phyloP scores from a whole-genome alignment of 2,329 filamentous ascomycete genomes.

The Colletotrichum endophyticum region DNA sequence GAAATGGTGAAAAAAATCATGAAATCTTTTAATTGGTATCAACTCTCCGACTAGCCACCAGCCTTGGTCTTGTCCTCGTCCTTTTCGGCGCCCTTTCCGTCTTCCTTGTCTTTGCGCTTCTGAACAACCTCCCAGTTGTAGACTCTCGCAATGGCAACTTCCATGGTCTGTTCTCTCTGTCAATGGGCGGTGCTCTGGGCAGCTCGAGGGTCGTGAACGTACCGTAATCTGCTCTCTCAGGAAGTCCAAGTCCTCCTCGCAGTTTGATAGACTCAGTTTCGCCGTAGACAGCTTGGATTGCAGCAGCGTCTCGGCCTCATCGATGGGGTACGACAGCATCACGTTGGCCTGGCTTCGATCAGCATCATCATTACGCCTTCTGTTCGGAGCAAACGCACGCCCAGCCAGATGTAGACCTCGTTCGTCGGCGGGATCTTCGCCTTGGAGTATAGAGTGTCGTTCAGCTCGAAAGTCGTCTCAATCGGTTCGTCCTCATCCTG shows the following conservation, averaged over 20 bases:
- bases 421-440: conserved; percentile 82
- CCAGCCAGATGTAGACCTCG: conserved; percentile 97
- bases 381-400: conserved; percentile 56
- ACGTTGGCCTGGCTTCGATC: conserved; percentile 76
- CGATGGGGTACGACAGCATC: conserved; percentile 93
- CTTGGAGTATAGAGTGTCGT: conserved; percentile 93
- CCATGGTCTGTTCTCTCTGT: conserved; percentile 73
- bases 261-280: conserved; percentile 80
- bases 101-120: conserved; percentile 88
- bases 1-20: neutral
- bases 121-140: conserved; percentile 99
- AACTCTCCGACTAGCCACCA: conserved; percentile 26
- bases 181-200: neutral
- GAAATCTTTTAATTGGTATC: conserved; percentile 14
- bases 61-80: conserved; percentile 42
- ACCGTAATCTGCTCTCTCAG: conserved; percentile 96
- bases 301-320: conserved; percentile 83
- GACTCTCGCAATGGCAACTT: conserved; percentile 94
- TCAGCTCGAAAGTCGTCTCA: conserved; percentile 93
- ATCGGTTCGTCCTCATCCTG: conserved; percentile 69
- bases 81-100: conserved; percentile 50
- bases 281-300: conserved; percentile 79
- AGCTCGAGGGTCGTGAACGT: conserved; percentile 33
- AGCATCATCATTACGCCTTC: conserved; percentile 18
- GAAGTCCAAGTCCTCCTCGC: conserved; percentile 96